Evolutionary conservation across 1,139 yeast genomes (phyloP).

Genomic region (Candida smagusa): DNA sequence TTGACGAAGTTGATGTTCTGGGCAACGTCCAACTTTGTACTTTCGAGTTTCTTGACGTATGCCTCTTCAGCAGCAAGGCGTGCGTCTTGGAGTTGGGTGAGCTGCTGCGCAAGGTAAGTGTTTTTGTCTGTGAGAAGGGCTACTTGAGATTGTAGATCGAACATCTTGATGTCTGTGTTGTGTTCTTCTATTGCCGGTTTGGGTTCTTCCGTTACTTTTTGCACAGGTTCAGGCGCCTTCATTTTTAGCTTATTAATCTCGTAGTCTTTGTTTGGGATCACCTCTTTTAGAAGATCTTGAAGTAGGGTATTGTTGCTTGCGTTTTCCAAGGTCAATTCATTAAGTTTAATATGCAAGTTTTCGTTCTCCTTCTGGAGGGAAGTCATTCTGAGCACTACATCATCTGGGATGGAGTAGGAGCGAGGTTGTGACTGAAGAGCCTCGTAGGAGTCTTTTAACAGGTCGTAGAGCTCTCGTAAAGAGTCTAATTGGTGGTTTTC

Average conservation of each 20-base stretch:
- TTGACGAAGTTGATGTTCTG: conserved; percentile 11
- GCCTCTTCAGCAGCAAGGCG: conserved; percentile 16
- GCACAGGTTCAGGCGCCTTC: conserved; percentile 2
- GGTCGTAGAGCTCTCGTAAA: not conserved
- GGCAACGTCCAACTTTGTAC: conserved; percentile 23
- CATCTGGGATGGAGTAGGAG: not conserved
- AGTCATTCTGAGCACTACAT: not conserved
- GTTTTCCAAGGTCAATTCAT: conserved; percentile 1
- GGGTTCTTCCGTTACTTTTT: not conserved
- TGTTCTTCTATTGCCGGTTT: not conserved
- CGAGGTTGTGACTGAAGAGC: not conserved
- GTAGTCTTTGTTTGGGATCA: conserved; percentile 22
- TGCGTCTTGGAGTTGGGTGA: conserved; percentile 15
- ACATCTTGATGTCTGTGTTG: conserved; percentile 18
- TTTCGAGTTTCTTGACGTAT: conserved; percentile 23
- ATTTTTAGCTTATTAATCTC: conserved; percentile 20
- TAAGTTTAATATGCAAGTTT: not conserved
- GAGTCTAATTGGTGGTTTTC: not conserved
- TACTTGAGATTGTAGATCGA: conserved; percentile 20
- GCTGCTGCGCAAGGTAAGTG: conserved; percentile 12
- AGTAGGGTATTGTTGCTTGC: conserved; percentile 8
- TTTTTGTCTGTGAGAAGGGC: conserved; percentile 18
- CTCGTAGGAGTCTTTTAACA: not conserved
- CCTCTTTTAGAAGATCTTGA: conserved; percentile 22
- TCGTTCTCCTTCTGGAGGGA: conserved; percentile 4